phyloP scores from a whole-genome alignment of 805 yeast genomes.

The Komagataella phaffii region DNA sequence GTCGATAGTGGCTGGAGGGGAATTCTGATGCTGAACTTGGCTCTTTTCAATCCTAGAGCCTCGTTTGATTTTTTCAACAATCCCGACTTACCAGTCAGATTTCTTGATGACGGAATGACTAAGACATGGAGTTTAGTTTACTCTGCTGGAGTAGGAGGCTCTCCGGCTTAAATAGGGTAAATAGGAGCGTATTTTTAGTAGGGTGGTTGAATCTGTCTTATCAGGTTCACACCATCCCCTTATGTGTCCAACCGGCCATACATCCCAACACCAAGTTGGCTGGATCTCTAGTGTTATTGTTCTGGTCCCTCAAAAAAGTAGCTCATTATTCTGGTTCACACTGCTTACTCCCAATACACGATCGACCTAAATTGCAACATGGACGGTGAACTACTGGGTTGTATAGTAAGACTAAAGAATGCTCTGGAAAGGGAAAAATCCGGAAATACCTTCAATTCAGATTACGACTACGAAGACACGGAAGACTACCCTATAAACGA shows the following conservation, averaged over 20 bases:
- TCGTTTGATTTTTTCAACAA: constrained; percentile 53
- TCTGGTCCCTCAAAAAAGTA: not conserved
- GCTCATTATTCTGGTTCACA: not conserved
- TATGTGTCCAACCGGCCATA: not conserved
- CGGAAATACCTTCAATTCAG: not conserved
- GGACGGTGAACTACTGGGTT: not conserved
- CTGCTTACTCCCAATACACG: not conserved
- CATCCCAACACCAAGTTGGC: not conserved
- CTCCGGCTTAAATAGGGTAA: not conserved
- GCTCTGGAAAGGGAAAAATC: not conserved
- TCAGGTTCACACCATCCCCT: not conserved
- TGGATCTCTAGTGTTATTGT: not conserved
- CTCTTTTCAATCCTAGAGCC: constrained; percentile 52
- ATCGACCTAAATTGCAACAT: not conserved
- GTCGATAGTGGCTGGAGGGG: constrained; percentile 66
- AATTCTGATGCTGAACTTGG: constrained; percentile 57
- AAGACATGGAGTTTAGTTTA: constrained; percentile 78
- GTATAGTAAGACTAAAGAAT: not conserved
- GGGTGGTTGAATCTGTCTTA: not conserved
- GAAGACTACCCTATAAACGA: not conserved
- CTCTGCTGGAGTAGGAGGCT: constrained; percentile 30
- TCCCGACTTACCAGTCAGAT: constrained; percentile 33
- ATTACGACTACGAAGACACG: not conserved
- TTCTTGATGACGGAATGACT: constrained; percentile 77
- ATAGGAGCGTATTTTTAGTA: not conserved